Conservation (phyloP, 805 yeast genomes). For the Lipomyces yamanashiensis region DNA sequence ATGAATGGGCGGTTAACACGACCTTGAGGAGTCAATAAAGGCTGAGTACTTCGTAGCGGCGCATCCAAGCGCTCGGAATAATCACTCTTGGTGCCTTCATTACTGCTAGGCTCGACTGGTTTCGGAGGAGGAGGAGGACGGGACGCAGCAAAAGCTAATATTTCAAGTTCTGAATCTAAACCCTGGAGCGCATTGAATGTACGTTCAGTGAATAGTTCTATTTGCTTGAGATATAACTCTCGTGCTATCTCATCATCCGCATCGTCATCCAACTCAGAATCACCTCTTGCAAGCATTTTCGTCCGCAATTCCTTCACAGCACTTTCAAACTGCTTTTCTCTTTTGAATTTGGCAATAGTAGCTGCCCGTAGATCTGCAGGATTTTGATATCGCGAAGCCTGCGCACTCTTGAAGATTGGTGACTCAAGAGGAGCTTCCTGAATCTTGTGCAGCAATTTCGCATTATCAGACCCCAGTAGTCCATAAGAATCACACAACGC, state of each 20-base stretch:
- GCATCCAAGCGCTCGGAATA: slow-evolving; percentile 70
- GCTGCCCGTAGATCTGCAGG: slow-evolving; percentile 62
- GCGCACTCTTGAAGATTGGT: slow-evolving; percentile 21
- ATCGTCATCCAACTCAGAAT: slow-evolving; percentile 30
- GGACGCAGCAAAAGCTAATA: slow-evolving; percentile 51
- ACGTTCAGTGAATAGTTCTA: slow-evolving; percentile 57
- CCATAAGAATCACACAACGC: slow-evolving; percentile 28
- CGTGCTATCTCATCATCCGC: slow-evolving; percentile 62
- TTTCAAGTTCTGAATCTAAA: slow-evolving; percentile 65
- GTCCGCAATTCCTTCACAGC: slow-evolving; percentile 50
- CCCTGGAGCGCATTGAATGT: slow-evolving; percentile 63
- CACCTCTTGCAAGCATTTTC: not conserved
- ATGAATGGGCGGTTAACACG: slow-evolving; percentile 85
- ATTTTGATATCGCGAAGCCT: slow-evolving; percentile 32
- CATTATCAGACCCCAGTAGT: slow-evolving; percentile 9
- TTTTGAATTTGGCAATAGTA: slow-evolving; percentile 70
- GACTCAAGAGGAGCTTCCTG: slow-evolving; percentile 22
- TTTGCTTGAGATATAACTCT: slow-evolving; percentile 58
- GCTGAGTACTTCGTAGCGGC: slow-evolving; percentile 42
- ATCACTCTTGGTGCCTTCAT: slow-evolving; percentile 45
- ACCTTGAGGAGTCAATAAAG: slow-evolving; percentile 70
- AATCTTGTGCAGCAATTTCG: slow-evolving; percentile 15
- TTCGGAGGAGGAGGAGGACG: slow-evolving; percentile 30
- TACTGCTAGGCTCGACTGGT: slow-evolving; percentile 28
- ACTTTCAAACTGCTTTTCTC: slow-evolving; percentile 58